Base-by-base conservation (phyloP, 331 rosid species). In the Acacia concinna region DNA sequence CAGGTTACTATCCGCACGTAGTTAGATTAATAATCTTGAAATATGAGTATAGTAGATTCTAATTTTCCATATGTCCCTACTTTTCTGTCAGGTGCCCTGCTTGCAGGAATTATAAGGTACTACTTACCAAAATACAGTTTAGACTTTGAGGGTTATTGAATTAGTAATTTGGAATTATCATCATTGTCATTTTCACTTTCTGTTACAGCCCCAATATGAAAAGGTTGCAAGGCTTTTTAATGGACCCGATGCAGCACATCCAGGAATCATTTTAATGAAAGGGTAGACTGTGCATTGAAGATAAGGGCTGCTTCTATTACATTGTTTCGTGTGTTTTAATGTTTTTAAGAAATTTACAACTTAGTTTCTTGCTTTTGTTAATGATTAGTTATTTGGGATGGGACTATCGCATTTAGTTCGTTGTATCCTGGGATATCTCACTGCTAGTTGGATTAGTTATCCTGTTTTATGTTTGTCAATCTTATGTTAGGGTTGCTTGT, bases 191-290 rank as follows among this genome's bases (percentile, higher is more conserved):
- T 56, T 56, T 56, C 14, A 56, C 23, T 56, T 10, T 56, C 11
- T 6, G 63, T 25, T 83, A 86, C 90, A 94, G 98, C 95, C 97
- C 51, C 97, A 94, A 38, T 94, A 91, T 34, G 97, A 92, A 84
- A 94, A 85, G 84, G 97, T 94, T 32, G 97, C 98, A 6, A 92
- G 91, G 91, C 92, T 94, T 82, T 94, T 92, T 83, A 94, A 94
- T 84, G 98, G 59, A 52, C 59, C 27, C n/a, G 27, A 7, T n/a
- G 59, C 25, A 18, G 25, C 10, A 0, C 25, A 51, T 85, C 98
- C 98, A 2, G 97, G 98, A 82, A 84, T 88, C 21, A 40, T 94
- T 64, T 71, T 94, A 75, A 87, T 94, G 98, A 81, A 43, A 88
- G 98, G 81, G 97, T 94, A 28, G 98, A 94, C 66, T 94, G 98